Base-by-base conservation (phyloP, 345 rosid species). In the Euphorbia tirucalli region DNA sequence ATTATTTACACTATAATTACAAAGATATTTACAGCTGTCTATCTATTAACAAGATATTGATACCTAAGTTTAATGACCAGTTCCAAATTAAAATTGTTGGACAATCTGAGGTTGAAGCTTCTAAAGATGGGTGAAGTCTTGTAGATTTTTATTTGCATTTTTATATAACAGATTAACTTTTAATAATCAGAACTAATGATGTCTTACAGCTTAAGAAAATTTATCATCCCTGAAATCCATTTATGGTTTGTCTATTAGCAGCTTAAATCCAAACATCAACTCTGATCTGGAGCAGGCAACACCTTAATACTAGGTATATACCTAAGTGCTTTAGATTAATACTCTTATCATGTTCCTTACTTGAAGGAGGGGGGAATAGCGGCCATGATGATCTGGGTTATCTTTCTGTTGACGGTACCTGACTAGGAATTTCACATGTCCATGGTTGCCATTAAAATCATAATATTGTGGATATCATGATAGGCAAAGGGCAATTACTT, bases 41-140 rank as follows among this genome's bases (percentile, higher is more conserved):
- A n/a, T n/a, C n/a, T n/a, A n/a, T n/a, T n/a, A n/a, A n/a, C n/a
- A 16, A 24, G 9, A 3, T 59, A 7, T 24, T 78, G 56, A 37
- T 48, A 44, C 15, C 11, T 32, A 1, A 15, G 30, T 70, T 74
- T 71, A n/a, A 32, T 75, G 61, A 15, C 1, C 75, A 90, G 91
- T 80, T 65, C 86, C 86, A 52, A 77, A 78, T 69, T 70, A n/a
- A 82, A n/a, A 66, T 65, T 78, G 78, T 82, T 74, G 85, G 80
- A 56, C 79, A 74, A 69, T 69, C 83, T 61, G 90, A 89, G 83
- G 71, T 61, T 66, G 82, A 79, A 79, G 84, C 83, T 72, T 77
- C 83, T 16, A 77, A 77, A 79, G 85, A 85, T 16, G 83, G 85
- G 7, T 43, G 80, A 37, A 27, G 71, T 24, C 69, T 83, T 65